Percentiles rank a stretch among this genome's conserved stretches.
These are phyloP conservation scores for Ogataea ganodermae DNA, from an alignment of 805 yeast species.

Conservation along the genomic window DNA sequence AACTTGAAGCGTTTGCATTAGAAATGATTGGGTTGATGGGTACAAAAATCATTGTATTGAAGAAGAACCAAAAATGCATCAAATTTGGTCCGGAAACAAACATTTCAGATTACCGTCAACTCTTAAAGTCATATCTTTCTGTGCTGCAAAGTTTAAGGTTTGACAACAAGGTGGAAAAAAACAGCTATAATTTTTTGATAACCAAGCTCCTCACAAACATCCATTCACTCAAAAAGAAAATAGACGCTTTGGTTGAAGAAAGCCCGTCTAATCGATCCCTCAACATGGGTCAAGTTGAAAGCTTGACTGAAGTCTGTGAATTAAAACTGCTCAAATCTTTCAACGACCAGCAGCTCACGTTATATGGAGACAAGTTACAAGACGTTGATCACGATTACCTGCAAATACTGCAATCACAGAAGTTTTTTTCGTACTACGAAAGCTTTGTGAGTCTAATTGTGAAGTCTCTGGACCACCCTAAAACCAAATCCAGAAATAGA, in stretches of 20 bases:
- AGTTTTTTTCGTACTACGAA: constrained; percentile 47
- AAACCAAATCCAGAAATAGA: constrained; percentile 56
- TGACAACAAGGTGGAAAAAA: not conserved
- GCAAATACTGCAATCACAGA: constrained; percentile 33
- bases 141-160: constrained; percentile 11
- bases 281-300: not conserved
- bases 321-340: constrained; percentile 6
- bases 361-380: not conserved
- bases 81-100: constrained; percentile 13
- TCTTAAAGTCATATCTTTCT: constrained; percentile 11
- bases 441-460: constrained; percentile 53
- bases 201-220: constrained; percentile 10
- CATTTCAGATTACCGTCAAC: constrained; percentile 8
- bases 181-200: constrained; percentile 13
- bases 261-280: not conserved
- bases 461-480: constrained; percentile 47
- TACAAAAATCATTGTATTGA: constrained; percentile 44
- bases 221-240: constrained; percentile 7
- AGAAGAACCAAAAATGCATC: constrained; percentile 6
- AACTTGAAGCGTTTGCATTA: constrained; percentile 52
- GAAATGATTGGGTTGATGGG: constrained; percentile 68
- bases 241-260: not conserved
- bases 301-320: not conserved
- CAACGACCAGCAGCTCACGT: constrained; percentile 6
- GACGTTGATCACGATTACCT: constrained; percentile 20